Base-by-base conservation (phyloP, 176 grass and related monocot genomes). In the Microstegium vimineum region DNA sequence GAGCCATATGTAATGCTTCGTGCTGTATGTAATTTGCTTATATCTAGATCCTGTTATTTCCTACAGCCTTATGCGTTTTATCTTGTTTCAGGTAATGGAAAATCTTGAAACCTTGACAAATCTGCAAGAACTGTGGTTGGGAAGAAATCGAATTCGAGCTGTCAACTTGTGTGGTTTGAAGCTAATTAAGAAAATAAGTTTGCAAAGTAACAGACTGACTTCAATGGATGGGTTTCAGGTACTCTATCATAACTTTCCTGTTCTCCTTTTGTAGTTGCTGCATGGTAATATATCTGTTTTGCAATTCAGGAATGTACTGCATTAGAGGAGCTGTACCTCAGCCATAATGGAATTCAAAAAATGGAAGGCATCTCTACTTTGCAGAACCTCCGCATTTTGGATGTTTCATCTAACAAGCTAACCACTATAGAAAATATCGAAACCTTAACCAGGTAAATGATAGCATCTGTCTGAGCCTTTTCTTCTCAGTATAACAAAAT, bases 351-450 rank as follows among this genome's bases (percentile, higher is more conserved):
- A 64, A 99, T 99, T 43, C 87, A 95, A 86, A 99, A 90, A 73
- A 94, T 99, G 91, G 93, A 99, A 89, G 91, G 89, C 10, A 83
- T 99, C 22, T 91, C 93, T 69, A 95, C 85, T 56, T 84, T 99
- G 71, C 84, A 92, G 37, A 99, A 95, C 62, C 93, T 99, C 79
- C 89, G 69, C 40, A 69, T 99, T 64, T 85, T 99, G 79, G 93
- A 99, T 87, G 81, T 99, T 94, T 93, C 93, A 71, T 94, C 91
- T 54, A 99, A 99, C 75, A 99, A 99, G 87, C 67, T 99, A 75
- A 92, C 72, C 3, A 31, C 73, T 54, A 87, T 99, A 10, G 49
- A 81, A 74, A 84, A 92, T 83, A 92, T 94, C 81, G 93, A 95
- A 75, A 87, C 80, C 38, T 76, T 99, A 82, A 90, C 87, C 78